phyloP scores from a whole-genome alignment of 2,329 filamentous ascomycete genomes.

The Leptographium procerum region DNA sequence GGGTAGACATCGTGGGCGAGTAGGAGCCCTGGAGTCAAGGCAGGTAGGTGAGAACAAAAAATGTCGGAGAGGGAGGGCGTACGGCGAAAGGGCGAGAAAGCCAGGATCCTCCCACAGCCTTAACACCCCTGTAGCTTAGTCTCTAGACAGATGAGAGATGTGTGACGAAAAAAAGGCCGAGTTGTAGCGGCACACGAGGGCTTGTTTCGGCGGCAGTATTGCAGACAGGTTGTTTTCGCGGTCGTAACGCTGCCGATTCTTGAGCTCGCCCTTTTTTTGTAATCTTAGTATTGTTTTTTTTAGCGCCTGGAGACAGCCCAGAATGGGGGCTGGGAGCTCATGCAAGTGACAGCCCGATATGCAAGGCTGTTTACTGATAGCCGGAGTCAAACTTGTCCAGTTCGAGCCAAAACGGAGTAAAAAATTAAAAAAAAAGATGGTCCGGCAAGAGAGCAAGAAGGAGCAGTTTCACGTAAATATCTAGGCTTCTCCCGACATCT shows the following conservation, averaged over 20 bases:
- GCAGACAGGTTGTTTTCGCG: neutral
- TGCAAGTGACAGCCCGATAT: neutral
- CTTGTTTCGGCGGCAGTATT: neutral
- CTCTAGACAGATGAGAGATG: neutral
- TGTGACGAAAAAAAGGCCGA: neutral
- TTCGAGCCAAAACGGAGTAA: neutral
- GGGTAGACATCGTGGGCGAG: constrained; percentile 46
- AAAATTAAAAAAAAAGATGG: neutral
- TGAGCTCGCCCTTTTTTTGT: neutral
- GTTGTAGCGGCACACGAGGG: neutral
- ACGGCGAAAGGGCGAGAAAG: neutral
- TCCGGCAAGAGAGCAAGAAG: neutral
- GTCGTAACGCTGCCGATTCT: neutral
- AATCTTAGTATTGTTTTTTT: constrained; percentile 3
- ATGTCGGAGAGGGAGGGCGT: neutral
- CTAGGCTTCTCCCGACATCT: neutral
- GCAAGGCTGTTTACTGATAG: neutral
- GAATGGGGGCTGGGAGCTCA: constrained; percentile 1
- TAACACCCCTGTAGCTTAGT: neutral
- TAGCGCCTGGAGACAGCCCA: neutral
- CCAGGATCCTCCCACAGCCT: neutral
- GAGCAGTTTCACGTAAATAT: neutral
- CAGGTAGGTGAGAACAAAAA: neutral
- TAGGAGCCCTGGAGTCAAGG: too few relatives aligned
- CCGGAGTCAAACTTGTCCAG: neutral